Base-by-base conservation (phyloP, 306 rosid genomes). In the Adenanthera pavonina region DNA sequence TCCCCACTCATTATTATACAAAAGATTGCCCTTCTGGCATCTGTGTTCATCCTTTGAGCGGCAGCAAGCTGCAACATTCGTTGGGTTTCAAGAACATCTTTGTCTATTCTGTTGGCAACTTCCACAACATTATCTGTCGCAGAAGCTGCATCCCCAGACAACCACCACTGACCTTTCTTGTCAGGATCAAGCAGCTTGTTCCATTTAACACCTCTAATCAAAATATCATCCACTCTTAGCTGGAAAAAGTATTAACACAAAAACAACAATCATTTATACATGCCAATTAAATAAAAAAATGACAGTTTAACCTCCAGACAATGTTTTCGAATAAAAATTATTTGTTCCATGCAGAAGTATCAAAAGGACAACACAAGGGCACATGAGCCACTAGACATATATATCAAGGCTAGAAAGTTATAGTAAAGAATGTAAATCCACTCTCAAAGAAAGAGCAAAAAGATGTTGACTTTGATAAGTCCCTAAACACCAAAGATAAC, bases 81-180 rank as follows among this genome's bases (percentile, higher is more conserved):
- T 67, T 92, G 96, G 41, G 98, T 90, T 89, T 93, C 97, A 59
- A 84, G 84, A 84, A 89, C 89, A 86, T 89, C 96, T 85, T 87
- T 93, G 87, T 95, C 98, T 80, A 95, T 92, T 74, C 84, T 86
- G 90, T 76, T 78, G 51, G 99, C 97, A 61, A 95, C 92, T 78
- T 84, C 94, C 84, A 84, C 87, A 49, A 86, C 87, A 72, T 82
- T 87, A 82, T 85, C 91, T 54, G 84, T 57, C 66, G 92, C 69
- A 4, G 97, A 69, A 59, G 84, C 74, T 73, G 64, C 38, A 69
- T 93, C 93, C 67, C 90, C 95, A 67, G 97, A 78, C 74, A 88
- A 83, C 95, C 97, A 93, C 99, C 99, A 95, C 75, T 90, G 98
- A 59, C 97, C 98, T 87, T 92, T 94, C 92, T 95, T 93, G 43